Evolutionary conservation across 768 basidiomycete genomes (phyloP), one percentile per base, ranked within the genome.

Genomic region (Termitomyces sp.): DNA sequence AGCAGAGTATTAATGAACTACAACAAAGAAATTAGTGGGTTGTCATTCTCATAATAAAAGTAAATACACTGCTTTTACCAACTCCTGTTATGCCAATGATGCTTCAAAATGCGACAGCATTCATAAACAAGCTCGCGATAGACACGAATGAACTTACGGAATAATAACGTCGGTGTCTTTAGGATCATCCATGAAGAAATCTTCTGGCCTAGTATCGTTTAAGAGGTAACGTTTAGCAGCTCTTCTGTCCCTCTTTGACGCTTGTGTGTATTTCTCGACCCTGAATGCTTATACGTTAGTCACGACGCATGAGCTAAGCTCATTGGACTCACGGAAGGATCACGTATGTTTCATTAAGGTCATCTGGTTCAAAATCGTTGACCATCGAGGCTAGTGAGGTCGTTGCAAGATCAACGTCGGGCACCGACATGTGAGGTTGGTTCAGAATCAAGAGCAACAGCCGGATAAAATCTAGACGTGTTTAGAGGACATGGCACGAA

Each of bases 1-100:
- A 64, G 59, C n/a, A 64, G 57, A 23, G 52, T 59, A 38, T 66
- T 63, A 52, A 67, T 67, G 48, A 68, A 68, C 67, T 68, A 44
- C n/a, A 2, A 15, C 3, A 5, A 28, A 17, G 19, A 30, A 2
- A 38, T 40, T 50, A 26, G 15, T 30, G 3, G n/a, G n/a, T 33
- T 21, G 23, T 44, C 8, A 14, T 3, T 15, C 17, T 31, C 14
- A 14, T 10, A 10, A 33, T 4, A 3, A 7, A 26, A 23, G 14
- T 37, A 28, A 50, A 59, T 57, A 63, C 63, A 35, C 55, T 60
- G 53, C 63, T 62, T 60, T 62, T 64, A 9, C 60, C 61, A 21
- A 55, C 61, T 17, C 63, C 60, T 8, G 58, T 62, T 44, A 61
- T 59, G 12, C 63, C 62, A 17, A 63, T 62, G 40, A 64, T 42